Percentiles rank a stretch among this genome's conserved stretches.
Evolutionary conservation across 805 yeast species (phyloP).

Genomic region (Lachancea nothofagi): DNA sequence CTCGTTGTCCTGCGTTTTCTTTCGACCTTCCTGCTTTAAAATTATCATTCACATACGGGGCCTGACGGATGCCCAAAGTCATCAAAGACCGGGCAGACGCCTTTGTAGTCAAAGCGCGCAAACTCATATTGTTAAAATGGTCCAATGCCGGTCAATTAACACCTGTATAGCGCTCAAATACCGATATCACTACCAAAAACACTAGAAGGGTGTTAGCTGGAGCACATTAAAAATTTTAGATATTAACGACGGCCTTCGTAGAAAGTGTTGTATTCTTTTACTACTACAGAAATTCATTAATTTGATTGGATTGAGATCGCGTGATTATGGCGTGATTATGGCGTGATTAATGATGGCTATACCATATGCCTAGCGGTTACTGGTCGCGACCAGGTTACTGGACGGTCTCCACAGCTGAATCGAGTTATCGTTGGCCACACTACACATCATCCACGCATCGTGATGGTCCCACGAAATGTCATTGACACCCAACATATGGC

Average conservation of each 20-base stretch:
- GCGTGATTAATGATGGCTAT: not conserved
- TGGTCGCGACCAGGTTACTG: slow-evolving; percentile 28
- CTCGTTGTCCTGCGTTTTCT: not conserved
- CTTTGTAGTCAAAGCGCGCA: slow-evolving; percentile 28
- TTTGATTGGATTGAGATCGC: slow-evolving; percentile 19
- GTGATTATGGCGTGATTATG: slow-evolving; percentile 12
- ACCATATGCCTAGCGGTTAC: not conserved
- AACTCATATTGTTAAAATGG: slow-evolving; percentile 20
- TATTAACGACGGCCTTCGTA: not conserved
- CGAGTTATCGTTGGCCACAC: slow-evolving; percentile 80
- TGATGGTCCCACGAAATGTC: slow-evolving; percentile 80
- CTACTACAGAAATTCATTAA: not conserved
- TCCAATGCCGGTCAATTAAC: not conserved
- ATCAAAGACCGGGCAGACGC: slow-evolving; percentile 23
- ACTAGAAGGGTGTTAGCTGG: not conserved
- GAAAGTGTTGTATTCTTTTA: not conserved
- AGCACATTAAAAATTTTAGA: slow-evolving; percentile 2
- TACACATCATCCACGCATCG: slow-evolving; percentile 63
- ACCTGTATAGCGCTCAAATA: not conserved
- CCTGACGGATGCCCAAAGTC: slow-evolving; percentile 22
- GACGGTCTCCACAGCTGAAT: slow-evolving; percentile 83
- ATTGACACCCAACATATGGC: slow-evolving; percentile 82
- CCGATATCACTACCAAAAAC: not conserved
- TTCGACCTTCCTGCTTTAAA: not conserved
- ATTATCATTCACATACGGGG: slow-evolving; percentile 18